phyloP scores from a whole-genome alignment of 192 early-diverging fungal species.

The Podochytrium sp. region DNA sequence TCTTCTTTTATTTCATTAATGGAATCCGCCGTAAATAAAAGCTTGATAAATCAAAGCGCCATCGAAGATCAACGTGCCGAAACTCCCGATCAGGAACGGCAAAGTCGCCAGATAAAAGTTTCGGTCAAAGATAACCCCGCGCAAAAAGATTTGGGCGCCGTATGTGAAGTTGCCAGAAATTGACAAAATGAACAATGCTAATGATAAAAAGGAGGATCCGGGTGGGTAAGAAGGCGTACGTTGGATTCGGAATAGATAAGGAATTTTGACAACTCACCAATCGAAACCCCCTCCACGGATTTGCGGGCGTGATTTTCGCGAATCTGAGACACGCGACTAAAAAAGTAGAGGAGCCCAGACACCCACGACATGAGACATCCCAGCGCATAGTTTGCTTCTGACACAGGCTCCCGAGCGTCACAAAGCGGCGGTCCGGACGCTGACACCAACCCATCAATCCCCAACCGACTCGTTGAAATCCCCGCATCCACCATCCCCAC shows the following conservation, averaged over 20 bases:
- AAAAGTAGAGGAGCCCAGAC: slow-evolving; percentile 15
- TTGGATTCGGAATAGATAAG: too few relatives aligned
- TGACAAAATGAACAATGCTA: slow-evolving; percentile 10
- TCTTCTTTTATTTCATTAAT: background rate
- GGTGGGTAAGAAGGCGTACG: background rate
- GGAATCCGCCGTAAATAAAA: slow-evolving; percentile 11
- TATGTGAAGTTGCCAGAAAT: slow-evolving; percentile 2
- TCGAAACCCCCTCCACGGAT: slow-evolving; percentile 44
- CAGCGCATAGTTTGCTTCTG: background rate
- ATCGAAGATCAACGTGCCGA: slow-evolving; percentile 11
- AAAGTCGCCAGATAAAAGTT: slow-evolving; percentile 3
- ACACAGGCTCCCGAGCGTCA: slow-evolving; percentile 15
- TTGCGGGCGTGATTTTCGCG: slow-evolving; percentile 43
- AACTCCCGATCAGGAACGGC: slow-evolving; percentile 12
- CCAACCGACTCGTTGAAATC: background rate
- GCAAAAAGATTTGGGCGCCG: slow-evolving; percentile 5
- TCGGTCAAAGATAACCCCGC: slow-evolving; percentile 3
- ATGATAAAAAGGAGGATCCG: background rate
- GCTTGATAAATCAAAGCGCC: slow-evolving; percentile 12
- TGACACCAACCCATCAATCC: background rate
- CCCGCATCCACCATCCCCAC: background rate
- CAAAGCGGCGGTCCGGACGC: background rate
- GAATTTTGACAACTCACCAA: slow-evolving; percentile 16
- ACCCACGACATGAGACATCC: slow-evolving; percentile 16
- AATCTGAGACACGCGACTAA: slow-evolving; percentile 22